phyloP scores from a whole-genome alignment of 805 yeast genomes.

The Ogataea siamensis region DNA sequence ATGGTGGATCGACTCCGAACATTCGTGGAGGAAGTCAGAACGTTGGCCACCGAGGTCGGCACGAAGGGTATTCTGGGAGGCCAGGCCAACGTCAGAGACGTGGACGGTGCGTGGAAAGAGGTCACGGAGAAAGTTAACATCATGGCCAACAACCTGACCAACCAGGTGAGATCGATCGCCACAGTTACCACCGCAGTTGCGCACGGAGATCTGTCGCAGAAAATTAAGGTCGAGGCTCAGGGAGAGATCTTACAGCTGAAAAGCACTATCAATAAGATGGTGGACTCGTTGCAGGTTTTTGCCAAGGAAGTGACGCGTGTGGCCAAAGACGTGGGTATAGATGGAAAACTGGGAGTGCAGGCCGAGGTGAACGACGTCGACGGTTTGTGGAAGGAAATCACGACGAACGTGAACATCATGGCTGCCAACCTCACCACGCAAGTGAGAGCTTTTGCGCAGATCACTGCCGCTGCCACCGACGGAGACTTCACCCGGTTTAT shows the following conservation, averaged over 20 bases:
- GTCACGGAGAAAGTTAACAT: constrained; percentile 85
- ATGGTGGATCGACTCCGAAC: constrained; percentile 88
- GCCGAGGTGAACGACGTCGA: constrained; percentile 90
- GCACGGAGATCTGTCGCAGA: constrained; percentile 81
- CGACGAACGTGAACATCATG: constrained; percentile 90
- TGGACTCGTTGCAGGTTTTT: constrained; percentile 82
- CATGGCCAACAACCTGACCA: constrained; percentile 85
- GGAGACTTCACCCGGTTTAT: constrained; percentile 89
- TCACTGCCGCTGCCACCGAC: constrained; percentile 91
- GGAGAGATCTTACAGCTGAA: constrained; percentile 87
- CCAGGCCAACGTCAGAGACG: constrained; percentile 80
- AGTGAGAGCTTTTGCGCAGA: constrained; percentile 90
- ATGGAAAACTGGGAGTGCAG: constrained; percentile 89
- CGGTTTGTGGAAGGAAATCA: constrained; percentile 89
- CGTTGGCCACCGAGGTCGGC: constrained; percentile 87
- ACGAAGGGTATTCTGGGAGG: constrained; percentile 84
- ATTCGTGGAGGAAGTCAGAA: constrained; percentile 78
- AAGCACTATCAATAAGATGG: constrained; percentile 88
- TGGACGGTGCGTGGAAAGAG: constrained; percentile 87
- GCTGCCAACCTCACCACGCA: constrained; percentile 91
- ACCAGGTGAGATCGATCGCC: constrained; percentile 85
- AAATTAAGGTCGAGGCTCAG: constrained; percentile 85
- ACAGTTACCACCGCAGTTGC: constrained; percentile 92
- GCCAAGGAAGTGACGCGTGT: constrained; percentile 88
- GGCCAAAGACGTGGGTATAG: constrained; percentile 90